Conservation (phyloP, 768 basidiomycete species). For the Tricholoma bakamatsutake region DNA sequence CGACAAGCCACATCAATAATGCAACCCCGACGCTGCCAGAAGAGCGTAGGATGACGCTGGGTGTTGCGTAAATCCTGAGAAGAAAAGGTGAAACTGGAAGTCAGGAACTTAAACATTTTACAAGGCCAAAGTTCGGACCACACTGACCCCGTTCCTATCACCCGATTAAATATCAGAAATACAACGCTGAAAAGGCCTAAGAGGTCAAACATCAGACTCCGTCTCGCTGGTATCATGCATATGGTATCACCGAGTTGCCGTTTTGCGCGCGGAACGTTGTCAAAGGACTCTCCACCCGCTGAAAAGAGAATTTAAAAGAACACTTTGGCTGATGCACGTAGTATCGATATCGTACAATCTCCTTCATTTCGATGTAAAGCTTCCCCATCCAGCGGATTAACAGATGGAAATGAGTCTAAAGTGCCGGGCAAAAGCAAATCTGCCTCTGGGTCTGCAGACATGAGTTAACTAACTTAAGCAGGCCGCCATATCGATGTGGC, state of each 20-base stretch:
- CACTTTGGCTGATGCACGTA: background rate
- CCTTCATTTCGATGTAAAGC: conserved; percentile 7
- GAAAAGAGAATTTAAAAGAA: background rate
- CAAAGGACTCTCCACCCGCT: conserved; percentile 16
- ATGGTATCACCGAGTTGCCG: conserved; percentile 11
- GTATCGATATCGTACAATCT: conserved; percentile 1
- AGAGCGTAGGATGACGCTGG: conserved; percentile 58
- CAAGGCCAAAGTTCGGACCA: background rate
- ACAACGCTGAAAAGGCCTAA: conserved; percentile 48
- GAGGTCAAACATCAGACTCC: background rate
- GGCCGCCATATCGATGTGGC: no score
- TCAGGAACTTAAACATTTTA: background rate
- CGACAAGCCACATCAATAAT: conserved; percentile 66
- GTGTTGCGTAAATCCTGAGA: conserved; percentile 62
- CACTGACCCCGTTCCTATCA: conserved; percentile 66
- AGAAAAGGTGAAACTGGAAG: background rate
- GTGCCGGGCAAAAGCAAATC: background rate
- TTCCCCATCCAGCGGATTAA: conserved; percentile 1
- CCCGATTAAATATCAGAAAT: conserved; percentile 68
- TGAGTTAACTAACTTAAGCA: no score
- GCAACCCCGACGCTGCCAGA: conserved; percentile 69
- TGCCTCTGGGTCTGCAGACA: background rate
- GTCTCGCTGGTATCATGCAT: no score
- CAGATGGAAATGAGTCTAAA: background rate
- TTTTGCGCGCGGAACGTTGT: conserved; percentile 11